These are phyloP conservation scores for Venturia aucupariae DNA, from an alignment of 2,329 filamentous ascomycete genomes.

Conservation along the genomic window DNA sequence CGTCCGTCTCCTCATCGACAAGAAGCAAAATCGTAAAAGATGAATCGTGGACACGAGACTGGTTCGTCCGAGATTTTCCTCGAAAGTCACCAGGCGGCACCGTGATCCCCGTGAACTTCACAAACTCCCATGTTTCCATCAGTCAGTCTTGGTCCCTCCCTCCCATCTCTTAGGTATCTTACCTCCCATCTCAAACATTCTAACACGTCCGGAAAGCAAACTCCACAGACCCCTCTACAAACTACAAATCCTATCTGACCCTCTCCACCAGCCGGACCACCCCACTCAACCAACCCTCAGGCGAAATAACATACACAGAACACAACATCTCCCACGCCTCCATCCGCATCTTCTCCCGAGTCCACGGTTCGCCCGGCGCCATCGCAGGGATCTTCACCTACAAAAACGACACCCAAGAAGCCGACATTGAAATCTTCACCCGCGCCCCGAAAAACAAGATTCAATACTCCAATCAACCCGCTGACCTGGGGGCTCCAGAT, in stretches of 20 bases:
- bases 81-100: slow-evolving; percentile 9
- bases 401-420: slow-evolving; percentile 37
- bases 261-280: slow-evolving; percentile 37
- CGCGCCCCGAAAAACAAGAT: slow-evolving; percentile 27
- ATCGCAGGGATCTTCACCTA: slow-evolving; percentile 50
- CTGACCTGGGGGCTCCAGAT: slow-evolving; percentile 37
- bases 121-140: slow-evolving; percentile 14
- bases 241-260: slow-evolving; percentile 23
- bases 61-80: slow-evolving; percentile 15
- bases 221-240: neutral
- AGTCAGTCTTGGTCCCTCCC: neutral
- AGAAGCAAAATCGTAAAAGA: slow-evolving; percentile 13
- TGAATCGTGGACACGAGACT: slow-evolving; percentile 16
- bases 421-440: slow-evolving; percentile 46
- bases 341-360: slow-evolving; percentile 38
- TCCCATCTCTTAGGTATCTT: no score
- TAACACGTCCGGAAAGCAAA: neutral
- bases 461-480: slow-evolving; percentile 51
- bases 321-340: slow-evolving; percentile 39
- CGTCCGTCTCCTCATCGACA: neutral
- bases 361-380: slow-evolving; percentile 36
- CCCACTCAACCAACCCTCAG: slow-evolving; percentile 35
- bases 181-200: neutral
- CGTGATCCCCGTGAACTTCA: slow-evolving; percentile 15
- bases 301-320: slow-evolving; percentile 38